phyloP scores from a whole-genome alignment of 2,329 filamentous ascomycete species.

The Nemania diffusa region DNA sequence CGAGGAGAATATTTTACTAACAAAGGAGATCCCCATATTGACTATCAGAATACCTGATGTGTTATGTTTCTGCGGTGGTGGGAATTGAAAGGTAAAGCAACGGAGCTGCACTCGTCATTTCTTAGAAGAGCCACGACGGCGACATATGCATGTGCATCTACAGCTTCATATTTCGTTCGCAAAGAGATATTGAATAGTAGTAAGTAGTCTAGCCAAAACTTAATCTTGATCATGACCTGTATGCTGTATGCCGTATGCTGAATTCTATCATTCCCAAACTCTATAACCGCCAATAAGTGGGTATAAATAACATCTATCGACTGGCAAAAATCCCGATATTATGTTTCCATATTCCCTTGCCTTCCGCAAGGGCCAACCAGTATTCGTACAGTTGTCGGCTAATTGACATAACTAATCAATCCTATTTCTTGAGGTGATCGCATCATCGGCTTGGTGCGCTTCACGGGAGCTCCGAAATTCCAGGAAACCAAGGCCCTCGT shows the following conservation, averaged over 20 bases:
- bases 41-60: too few relatives aligned
- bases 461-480: conserved; percentile 29
- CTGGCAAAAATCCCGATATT: neutral
- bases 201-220: neutral
- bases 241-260: neutral
- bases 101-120: too few relatives aligned
- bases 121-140: too few relatives aligned
- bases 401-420: neutral
- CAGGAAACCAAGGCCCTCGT: conserved; percentile 15
- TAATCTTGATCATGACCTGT: neutral
- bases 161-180: neutral
- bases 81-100: too few relatives aligned
- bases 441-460: neutral
- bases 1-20: too few relatives aligned
- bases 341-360: neutral
- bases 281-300: conserved; percentile 18
- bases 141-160: neutral
- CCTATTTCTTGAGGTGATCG: neutral
- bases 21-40: too few relatives aligned
- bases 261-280: conserved; percentile 17
- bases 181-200: neutral
- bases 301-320: conserved; percentile 21
- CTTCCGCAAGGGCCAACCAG: neutral
- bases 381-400: neutral
- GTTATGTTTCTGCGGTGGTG: too few relatives aligned